A percentile compares a stretch with the other conserved stretches of the same genome.
Evolutionary conservation across 257 asterid genomes (phyloP).

Genomic region (Lycium ferocissimum): DNA sequence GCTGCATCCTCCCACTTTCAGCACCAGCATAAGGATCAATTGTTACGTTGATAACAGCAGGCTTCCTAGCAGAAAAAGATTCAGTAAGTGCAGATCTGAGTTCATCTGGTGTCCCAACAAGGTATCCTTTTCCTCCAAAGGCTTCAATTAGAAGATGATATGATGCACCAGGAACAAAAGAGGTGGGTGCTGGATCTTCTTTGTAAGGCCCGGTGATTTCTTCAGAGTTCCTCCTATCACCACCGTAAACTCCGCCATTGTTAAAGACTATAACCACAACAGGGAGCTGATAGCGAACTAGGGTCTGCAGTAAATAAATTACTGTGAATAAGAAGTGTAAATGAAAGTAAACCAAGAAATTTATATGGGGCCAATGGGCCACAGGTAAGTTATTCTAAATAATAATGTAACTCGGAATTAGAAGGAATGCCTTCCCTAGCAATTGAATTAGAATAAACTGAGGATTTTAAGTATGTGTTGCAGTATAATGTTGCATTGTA

Average conservation of each 20-base stretch:
- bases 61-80: slow-evolving; percentile 74
- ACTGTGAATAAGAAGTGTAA: neutral
- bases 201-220: slow-evolving; percentile 86
- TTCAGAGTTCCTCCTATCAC: slow-evolving; percentile 82
- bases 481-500: neutral
- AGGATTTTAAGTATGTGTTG: neutral
- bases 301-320: slow-evolving; percentile 53
- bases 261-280: slow-evolving; percentile 93
- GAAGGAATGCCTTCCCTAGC: neutral
- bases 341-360: neutral
- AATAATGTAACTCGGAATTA: neutral
- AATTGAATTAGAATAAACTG: neutral
- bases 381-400: neutral
- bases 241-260: slow-evolving; percentile 92
- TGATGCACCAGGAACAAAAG: slow-evolving; percentile 87
- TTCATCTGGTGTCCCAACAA: slow-evolving; percentile 78
- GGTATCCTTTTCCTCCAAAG: slow-evolving; percentile 91
- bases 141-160: slow-evolving; percentile 81
- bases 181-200: slow-evolving; percentile 93
- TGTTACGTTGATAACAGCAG: slow-evolving; percentile 78
- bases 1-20: slow-evolving; percentile 91
- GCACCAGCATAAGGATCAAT: slow-evolving; percentile 93
- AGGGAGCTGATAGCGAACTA: slow-evolving; percentile 84
- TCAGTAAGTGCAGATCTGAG: slow-evolving; percentile 77
- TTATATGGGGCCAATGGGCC: neutral